Percentiles rank a stretch among this genome's conserved stretches.
These are phyloP conservation scores for Diaporthe citrichinensis DNA, from an alignment of 2,329 filamentous ascomycete genomes.

Conservation along the genomic window DNA sequence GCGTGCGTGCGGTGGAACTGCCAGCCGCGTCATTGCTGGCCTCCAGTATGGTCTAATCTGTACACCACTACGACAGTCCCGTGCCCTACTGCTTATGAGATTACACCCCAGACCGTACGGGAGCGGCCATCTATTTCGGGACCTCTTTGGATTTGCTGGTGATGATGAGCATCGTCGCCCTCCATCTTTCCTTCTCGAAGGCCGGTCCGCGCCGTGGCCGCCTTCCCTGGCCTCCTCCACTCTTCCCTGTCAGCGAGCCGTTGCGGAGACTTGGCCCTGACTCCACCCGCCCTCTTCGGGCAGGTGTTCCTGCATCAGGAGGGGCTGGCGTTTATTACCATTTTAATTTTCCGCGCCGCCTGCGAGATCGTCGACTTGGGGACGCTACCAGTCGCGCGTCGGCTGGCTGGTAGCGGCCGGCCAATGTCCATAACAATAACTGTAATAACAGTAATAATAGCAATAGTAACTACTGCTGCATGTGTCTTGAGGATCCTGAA, in stretches of 20 bases:
- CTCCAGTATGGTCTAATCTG: not conserved
- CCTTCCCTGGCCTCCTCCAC: slow-evolving; percentile 16
- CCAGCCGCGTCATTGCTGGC: slow-evolving; percentile 20
- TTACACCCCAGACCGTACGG: slow-evolving; percentile 11
- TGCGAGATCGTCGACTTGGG: slow-evolving; percentile 30
- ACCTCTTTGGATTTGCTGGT: slow-evolving; percentile 5
- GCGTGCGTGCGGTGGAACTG: slow-evolving; percentile 1
- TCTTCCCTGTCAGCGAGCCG: slow-evolving; percentile 31
- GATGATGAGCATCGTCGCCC: slow-evolving; percentile 27
- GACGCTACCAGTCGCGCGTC: slow-evolving; percentile 5
- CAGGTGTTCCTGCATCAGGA: slow-evolving; percentile 36
- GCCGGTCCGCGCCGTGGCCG: slow-evolving; percentile 31
- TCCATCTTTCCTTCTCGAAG: slow-evolving; percentile 29
- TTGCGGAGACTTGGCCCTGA: slow-evolving; percentile 21
- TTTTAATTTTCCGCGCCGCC: slow-evolving; percentile 23
- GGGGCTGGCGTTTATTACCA: slow-evolving; percentile 35
- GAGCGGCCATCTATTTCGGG: slow-evolving; percentile 26
- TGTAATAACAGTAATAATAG: slow-evolving; percentile 1
- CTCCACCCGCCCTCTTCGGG: slow-evolving; percentile 27
- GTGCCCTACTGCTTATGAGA: slow-evolving; percentile 4
- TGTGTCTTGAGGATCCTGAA: slow-evolving; percentile 26
- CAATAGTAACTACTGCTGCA: not conserved
- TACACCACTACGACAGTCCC: not conserved
- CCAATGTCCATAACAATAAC: slow-evolving; percentile 22
- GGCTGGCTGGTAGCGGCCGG: slow-evolving; percentile 12